Conservation (phyloP, 345 rosid genomes). For the Populus davidiana region DNA sequence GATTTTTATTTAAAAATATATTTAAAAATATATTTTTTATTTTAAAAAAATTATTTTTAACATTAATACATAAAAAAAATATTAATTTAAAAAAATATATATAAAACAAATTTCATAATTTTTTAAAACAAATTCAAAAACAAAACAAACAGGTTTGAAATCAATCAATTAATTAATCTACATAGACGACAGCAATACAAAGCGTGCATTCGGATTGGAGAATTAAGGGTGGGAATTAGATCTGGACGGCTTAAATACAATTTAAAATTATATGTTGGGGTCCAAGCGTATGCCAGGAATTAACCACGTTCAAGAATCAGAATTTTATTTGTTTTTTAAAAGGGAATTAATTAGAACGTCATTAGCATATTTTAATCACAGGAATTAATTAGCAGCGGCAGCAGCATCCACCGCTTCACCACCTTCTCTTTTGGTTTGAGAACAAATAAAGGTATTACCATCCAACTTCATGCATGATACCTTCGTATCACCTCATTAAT, state of each 20-base stretch:
- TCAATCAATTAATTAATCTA: too few species aligned
- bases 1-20: too few species aligned
- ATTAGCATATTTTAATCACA: background rate
- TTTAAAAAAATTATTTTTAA: too few species aligned
- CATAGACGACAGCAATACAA: background rate
- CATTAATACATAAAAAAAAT: too few species aligned
- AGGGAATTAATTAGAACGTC: background rate
- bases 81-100: too few species aligned
- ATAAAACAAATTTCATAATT: too few species aligned
- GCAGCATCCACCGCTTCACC: background rate
- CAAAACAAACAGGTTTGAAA: too few species aligned
- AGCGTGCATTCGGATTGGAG: background rate
- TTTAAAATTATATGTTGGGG: background rate
- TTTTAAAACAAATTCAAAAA: too few species aligned
- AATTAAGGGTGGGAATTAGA: background rate
- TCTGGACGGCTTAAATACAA: background rate
- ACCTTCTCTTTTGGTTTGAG: background rate
- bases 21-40: too few species aligned
- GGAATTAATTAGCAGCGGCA: background rate
- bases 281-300: background rate
- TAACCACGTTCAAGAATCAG: background rate
- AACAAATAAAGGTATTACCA: background rate
- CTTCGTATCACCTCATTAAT: background rate
- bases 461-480: background rate
- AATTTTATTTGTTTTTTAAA: too few species aligned